Conservation (phyloP, 768 basidiomycete species). For the Paxillus ammoniavirescens region DNA sequence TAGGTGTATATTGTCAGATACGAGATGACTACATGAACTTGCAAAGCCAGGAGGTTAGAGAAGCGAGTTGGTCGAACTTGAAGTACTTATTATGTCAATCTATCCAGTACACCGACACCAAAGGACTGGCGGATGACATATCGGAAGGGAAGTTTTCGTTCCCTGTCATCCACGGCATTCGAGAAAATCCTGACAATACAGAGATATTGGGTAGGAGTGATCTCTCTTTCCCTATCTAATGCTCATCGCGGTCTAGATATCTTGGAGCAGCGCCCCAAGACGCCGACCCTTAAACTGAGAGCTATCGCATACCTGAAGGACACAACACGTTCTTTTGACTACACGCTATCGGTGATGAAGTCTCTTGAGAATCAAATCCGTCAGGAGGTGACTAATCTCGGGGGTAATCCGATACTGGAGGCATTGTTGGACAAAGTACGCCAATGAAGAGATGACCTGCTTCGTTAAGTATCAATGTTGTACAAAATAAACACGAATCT, state of each 20-base stretch:
- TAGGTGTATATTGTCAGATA: slow-evolving; percentile 89
- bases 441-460: neutral
- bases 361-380: slow-evolving; percentile 33
- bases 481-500: neutral
- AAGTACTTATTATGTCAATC: neutral
- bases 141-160: slow-evolving; percentile 97
- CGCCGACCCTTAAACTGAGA: slow-evolving; percentile 74
- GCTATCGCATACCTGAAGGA: slow-evolving; percentile 72
- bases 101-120: slow-evolving; percentile 73
- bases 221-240: slow-evolving; percentile 6
- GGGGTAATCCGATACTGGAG: slow-evolving; percentile 66
- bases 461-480: neutral
- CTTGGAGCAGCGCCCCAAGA: slow-evolving; percentile 80
- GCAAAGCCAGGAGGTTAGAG: slow-evolving; percentile 66
- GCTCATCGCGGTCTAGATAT: slow-evolving; percentile 53
- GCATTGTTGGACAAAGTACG: slow-evolving; percentile 44
- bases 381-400: slow-evolving; percentile 63
- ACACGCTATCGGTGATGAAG: slow-evolving; percentile 61
- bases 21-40: slow-evolving; percentile 92
- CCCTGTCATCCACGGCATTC: slow-evolving; percentile 86
- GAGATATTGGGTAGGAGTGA: slow-evolving; percentile 68
- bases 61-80: neutral
- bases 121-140: slow-evolving; percentile 87
- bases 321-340: slow-evolving; percentile 75
- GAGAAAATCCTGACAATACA: slow-evolving; percentile 67